phyloP scores from a whole-genome alignment of 805 yeast species.

The Ogataea angusta region DNA sequence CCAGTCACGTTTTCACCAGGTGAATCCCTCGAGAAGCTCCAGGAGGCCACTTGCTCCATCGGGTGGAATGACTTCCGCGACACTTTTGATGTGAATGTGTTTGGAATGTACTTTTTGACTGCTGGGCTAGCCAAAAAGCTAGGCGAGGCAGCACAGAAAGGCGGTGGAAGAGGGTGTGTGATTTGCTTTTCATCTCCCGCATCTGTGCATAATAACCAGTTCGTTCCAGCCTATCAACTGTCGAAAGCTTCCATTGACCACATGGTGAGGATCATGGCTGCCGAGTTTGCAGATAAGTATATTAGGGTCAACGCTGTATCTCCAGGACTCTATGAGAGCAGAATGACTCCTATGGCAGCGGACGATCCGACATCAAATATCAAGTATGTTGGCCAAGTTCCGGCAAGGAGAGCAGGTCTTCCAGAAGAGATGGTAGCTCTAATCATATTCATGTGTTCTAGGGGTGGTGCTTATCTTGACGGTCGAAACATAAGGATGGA shows the following conservation, averaged over 20 bases:
- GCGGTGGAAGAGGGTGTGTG: constrained; percentile 24
- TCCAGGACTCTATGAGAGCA: constrained; percentile 22
- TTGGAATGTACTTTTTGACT: constrained; percentile 25
- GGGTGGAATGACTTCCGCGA: constrained; percentile 22
- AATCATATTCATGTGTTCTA: constrained; percentile 20
- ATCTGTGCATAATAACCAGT: constrained; percentile 23
- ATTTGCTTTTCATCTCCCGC: constrained; percentile 24
- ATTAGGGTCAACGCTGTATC: constrained; percentile 25
- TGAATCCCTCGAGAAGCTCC: constrained; percentile 18
- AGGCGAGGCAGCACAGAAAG: constrained; percentile 23
- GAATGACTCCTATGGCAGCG: constrained; percentile 23
- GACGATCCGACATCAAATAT: constrained; percentile 23
- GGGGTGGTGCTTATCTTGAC: constrained; percentile 26
- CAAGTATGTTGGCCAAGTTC: constrained; percentile 18
- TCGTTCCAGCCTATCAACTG: constrained; percentile 25
- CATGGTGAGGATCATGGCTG: constrained; percentile 28
- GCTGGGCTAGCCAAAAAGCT: constrained; percentile 22
- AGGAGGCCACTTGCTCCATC: constrained; percentile 22
- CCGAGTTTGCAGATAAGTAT: constrained; percentile 25
- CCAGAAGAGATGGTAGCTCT: constrained; percentile 23
- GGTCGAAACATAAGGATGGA: constrained; percentile 25
- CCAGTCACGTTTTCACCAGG: constrained; percentile 18
- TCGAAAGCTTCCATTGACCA: constrained; percentile 23
- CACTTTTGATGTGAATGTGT: constrained; percentile 23
- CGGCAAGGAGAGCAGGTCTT: constrained; percentile 23